Evolutionary conservation across 106 monocot species (phyloP).

Genomic region (Dendrobium officinale): DNA sequence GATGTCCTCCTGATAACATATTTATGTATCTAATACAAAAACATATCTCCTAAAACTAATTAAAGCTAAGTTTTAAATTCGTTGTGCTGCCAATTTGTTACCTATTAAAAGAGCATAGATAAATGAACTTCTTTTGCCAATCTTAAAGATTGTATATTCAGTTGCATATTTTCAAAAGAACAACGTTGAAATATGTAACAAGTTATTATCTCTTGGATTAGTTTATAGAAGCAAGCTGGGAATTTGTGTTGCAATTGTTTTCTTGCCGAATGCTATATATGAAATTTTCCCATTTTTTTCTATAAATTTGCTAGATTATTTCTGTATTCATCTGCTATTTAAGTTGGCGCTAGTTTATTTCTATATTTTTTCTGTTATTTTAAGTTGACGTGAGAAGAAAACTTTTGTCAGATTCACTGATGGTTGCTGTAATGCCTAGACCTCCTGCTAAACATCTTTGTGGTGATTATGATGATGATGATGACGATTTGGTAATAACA

Average conservation of each 20-base stretch:
- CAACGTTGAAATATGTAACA: background rate
- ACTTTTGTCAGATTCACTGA: slow-evolving; percentile 53
- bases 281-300: background rate
- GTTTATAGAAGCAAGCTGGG: background rate
- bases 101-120: slow-evolving; percentile 3
- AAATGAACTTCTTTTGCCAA: background rate
- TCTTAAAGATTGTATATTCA: background rate
- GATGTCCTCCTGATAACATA: background rate
- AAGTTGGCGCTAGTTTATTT: background rate
- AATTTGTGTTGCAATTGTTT: background rate
- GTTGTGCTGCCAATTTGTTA: background rate
- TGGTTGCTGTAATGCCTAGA: slow-evolving; percentile 78
- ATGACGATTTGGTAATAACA: slow-evolving; percentile 67
- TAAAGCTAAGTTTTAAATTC: background rate
- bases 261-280: background rate
- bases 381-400: background rate
- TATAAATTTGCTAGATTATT: background rate
- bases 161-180: background rate
- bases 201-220: background rate
- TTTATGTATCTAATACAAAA: background rate
- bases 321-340: no score
- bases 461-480: slow-evolving; percentile 56
- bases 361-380: background rate
- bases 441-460: slow-evolving; percentile 84
- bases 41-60: background rate